Percentiles rank a stretch among this genome's conserved stretches.
Evolutionary conservation across 805 yeast species (phyloP).

Genomic region (Candida ortonii): DNA sequence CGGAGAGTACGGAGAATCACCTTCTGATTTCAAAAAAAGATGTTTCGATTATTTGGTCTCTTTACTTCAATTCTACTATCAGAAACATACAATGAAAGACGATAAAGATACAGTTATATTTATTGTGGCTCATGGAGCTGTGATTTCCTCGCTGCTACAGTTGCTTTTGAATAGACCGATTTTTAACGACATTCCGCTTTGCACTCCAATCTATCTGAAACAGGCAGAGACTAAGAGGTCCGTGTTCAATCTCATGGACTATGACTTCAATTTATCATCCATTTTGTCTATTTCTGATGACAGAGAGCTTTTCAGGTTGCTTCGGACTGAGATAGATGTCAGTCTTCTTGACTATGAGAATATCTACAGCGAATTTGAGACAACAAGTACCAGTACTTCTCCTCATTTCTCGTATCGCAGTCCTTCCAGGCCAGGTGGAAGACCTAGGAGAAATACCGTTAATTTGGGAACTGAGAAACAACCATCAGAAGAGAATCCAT

Average conservation of each 20-base stretch:
- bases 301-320: conserved; percentile 24
- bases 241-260: conserved; percentile 31
- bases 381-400: conserved; percentile 1
- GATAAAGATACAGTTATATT: conserved; percentile 33
- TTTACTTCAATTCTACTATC: conserved; percentile 32
- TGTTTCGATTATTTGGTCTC: conserved; percentile 35
- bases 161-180: conserved; percentile 36
- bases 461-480: conserved; percentile 19
- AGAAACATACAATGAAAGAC: conserved; percentile 22
- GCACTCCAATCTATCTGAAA: conserved; percentile 33
- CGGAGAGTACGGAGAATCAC: conserved; percentile 43
- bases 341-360: conserved; percentile 27
- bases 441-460: conserved; percentile 32
- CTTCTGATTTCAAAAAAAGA: conserved; percentile 35
- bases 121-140: conserved; percentile 44
- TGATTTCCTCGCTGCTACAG: conserved; percentile 39
- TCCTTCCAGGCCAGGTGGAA: conserved; percentile 7
- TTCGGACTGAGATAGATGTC: conserved; percentile 27
- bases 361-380: conserved; percentile 22
- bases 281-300: conserved; percentile 27
- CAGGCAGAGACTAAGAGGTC: conserved; percentile 25
- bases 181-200: conserved; percentile 40
- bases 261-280: conserved; percentile 31
- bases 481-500: conserved; percentile 7
- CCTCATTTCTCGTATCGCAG: neutral